These are phyloP conservation scores for Priceomyces medius DNA, from an alignment of 805 yeast species.

Conservation along the genomic window DNA sequence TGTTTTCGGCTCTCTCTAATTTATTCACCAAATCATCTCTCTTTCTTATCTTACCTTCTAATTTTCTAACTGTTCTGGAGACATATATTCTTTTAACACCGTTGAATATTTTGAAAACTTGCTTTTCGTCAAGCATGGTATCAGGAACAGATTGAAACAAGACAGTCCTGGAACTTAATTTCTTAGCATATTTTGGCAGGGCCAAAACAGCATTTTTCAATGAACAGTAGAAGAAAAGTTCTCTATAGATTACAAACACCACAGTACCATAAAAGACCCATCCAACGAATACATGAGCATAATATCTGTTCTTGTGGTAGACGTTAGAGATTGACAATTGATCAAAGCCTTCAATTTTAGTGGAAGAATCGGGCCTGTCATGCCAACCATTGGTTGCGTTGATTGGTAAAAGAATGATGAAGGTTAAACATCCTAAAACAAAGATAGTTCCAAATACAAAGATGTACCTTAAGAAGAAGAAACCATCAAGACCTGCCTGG, in stretches of 20 bases:
- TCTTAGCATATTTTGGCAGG: constrained; percentile 75
- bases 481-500: constrained; percentile 94
- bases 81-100: constrained; percentile 85
- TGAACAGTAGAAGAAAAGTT: constrained; percentile 72
- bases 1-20: constrained; percentile 67
- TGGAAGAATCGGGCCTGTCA: constrained; percentile 9
- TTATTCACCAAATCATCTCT: constrained; percentile 59
- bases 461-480: constrained; percentile 80
- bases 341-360: constrained; percentile 65
- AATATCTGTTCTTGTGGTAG: constrained; percentile 58
- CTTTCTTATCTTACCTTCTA: constrained; percentile 54
- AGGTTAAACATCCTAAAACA: constrained; percentile 45
- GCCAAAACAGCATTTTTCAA: constrained; percentile 75
- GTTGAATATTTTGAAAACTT: constrained; percentile 69
- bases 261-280: constrained; percentile 76
- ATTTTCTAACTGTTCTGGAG: constrained; percentile 59
- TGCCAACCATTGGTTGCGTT: constrained; percentile 63
- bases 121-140: constrained; percentile 66
- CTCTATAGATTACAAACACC: constrained; percentile 76
- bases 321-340: constrained; percentile 78
- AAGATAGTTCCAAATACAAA: constrained; percentile 53
- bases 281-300: constrained; percentile 80
- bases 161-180: constrained; percentile 75
- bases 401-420: constrained; percentile 77
- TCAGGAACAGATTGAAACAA: constrained; percentile 83